A percentile compares a stretch with the other conserved stretches of the same genome.
Evolutionary conservation across 805 yeast genomes (phyloP).

Genomic region (Wickerhamiella occidentalis): DNA sequence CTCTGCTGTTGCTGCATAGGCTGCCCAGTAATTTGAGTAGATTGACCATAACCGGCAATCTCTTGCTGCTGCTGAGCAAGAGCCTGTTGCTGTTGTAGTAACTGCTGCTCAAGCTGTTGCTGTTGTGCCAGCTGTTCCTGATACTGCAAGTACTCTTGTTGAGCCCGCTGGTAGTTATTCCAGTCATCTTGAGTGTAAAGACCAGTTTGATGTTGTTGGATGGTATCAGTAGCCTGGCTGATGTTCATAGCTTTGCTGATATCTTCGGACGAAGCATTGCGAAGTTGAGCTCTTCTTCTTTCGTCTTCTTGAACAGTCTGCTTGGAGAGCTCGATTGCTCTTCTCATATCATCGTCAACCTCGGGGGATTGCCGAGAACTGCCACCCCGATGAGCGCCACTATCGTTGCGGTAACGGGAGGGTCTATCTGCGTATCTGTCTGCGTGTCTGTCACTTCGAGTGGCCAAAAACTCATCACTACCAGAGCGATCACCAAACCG

Average conservation of each 20-base stretch:
- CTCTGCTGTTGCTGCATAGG: background rate
- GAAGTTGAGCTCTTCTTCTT: conserved; percentile 30
- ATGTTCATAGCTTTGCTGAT: conserved; percentile 57
- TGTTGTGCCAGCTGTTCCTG: conserved; percentile 24
- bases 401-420: background rate
- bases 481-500: conserved; percentile 2
- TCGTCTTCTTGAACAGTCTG: conserved; percentile 78
- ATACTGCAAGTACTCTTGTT: conserved; percentile 20
- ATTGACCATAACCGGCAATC: conserved; percentile 24
- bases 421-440: background rate
- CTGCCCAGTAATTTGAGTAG: conserved; percentile 19
- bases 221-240: conserved; percentile 50
- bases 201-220: conserved; percentile 27
- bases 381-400: background rate
- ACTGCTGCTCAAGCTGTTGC: conserved; percentile 14
- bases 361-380: conserved; percentile 10
- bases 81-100: conserved; percentile 19
- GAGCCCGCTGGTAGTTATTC: conserved; percentile 16
- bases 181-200: conserved; percentile 18
- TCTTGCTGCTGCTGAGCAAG: conserved; percentile 23
- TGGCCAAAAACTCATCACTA: conserved; percentile 1
- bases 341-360: conserved; percentile 61
- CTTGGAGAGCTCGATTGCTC: conserved; percentile 69
- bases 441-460: background rate
- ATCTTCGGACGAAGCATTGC: conserved; percentile 44